A percentile compares a stretch with the other conserved stretches of the same genome.
phyloP scores from a whole-genome alignment of 768 basidiomycete species.

The Lyophyllum shimeji region DNA sequence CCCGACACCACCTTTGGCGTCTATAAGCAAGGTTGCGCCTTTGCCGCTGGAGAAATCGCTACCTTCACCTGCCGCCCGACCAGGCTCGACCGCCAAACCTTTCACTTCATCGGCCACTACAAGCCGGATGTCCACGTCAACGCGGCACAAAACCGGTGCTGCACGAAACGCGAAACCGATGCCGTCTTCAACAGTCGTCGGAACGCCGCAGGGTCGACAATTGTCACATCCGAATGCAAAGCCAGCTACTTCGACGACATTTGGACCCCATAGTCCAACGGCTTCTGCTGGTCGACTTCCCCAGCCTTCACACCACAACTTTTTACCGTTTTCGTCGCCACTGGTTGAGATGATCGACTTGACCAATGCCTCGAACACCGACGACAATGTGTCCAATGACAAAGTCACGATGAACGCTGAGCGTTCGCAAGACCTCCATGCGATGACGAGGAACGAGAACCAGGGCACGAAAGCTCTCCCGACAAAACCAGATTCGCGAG shows the following conservation, averaged over 20 bases:
- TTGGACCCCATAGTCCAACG: too few relatives aligned
- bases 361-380: not conserved
- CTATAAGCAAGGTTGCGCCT: not conserved
- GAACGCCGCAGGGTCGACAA: too few relatives aligned
- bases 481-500: not conserved
- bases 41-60: not conserved
- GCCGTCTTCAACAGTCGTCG: too few relatives aligned
- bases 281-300: not conserved
- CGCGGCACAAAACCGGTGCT: too few relatives aligned
- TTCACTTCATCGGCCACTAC: not conserved
- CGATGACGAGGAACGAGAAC: not conserved
- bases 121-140: too few relatives aligned
- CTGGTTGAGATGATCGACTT: constrained; percentile 13
- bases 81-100: not conserved
- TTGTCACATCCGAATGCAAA: too few relatives aligned
- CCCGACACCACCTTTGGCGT: not conserved
- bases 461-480: not conserved
- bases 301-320: constrained; percentile 1
- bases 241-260: too few relatives aligned
- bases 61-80: not conserved
- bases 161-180: too few relatives aligned
- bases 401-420: not conserved
- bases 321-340: constrained; percentile 6
- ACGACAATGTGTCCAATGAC: not conserved
- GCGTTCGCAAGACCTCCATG: not conserved